Base-by-base conservation (phyloP, 169 alveolate genomes). In the Perkinsus marinus region DNA sequence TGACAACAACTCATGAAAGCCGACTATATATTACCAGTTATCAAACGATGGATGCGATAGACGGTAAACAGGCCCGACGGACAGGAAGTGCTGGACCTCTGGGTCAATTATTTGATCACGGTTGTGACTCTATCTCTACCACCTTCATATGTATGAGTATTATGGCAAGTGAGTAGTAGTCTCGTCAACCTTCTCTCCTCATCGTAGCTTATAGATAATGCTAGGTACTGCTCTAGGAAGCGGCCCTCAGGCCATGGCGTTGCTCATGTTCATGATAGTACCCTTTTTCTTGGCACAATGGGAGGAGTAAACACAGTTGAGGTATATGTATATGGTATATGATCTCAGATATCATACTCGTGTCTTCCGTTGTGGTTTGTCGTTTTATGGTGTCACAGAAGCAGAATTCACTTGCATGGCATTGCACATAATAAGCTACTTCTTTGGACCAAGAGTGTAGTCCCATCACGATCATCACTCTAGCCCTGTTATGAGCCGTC, bases 71-170 rank as follows among this genome's bases (percentile, higher is more conserved):
- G 39, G 99, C 99, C 46, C 93, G 98, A 68, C 94, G 97, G 68
- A 95, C 97, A 7, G 93, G 93, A 43, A 94, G 97, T 22, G 92
- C 97, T 38, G 94, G 97, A 36, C 97, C 98, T 0, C 94, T 96
- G 46, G 99, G 99, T 41, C 96, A 96, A 94, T 93, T 97, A 38
- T 94, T 96, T 91, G 99, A 97, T 93, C 99, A 97, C 92, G 99
- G 99, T 38, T 95, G 97, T 91, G 98, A 97, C 93, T 93, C 97
- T 30, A 92, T 96, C 39, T 93, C 96, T 43, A 79, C 96, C 92
- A 92, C 91, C 57, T 37, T 93, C 37, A 30, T 57, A 13, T 57
- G 79, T 57, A 57, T 57, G 79, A 57, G 79, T 57, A 30, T 30
- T 16, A 57, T 57, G 79, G 79, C 79, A 13, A 57, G 79, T 57